Base-by-base conservation (phyloP, 2,329 filamentous ascomycete genomes). In the Paraconiothyrium brasiliense region DNA sequence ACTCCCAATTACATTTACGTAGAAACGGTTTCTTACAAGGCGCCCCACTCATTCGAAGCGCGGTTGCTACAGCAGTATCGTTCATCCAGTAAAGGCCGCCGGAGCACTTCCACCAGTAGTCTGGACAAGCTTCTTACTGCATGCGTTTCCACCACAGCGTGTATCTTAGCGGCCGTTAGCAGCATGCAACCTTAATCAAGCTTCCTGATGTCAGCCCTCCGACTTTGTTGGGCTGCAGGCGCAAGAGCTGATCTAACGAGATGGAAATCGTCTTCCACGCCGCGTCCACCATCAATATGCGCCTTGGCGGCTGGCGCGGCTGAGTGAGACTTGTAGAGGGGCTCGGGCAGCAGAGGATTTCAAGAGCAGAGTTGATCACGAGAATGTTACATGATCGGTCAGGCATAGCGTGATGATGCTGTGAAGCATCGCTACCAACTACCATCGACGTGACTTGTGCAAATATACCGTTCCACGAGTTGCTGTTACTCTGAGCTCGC, bases 81-180 rank as follows among this genome's bases (percentile, higher is more conserved):
- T 8, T 16, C 16, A 30, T 34, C 52, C 39, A 44, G 46, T 55
- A 9, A 46, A 32, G 16, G 16, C 13, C 1, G 10, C n/a, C 37
- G 52, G 24, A 34, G 8, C 4, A 8, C 30, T 46, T 10, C 52
- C 30, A 7, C 10, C 35, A 41, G 50, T 16, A 54, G 24, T 30
- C 24, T 43, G 30, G 52, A 55, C 27, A 55, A 55, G 37, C 39
- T 55, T 55, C 52, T 55, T n/a, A 55, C 39, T 44, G 52, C 52
- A 44, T 55, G 27, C 39, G 16, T 44, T 46, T 41, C n/a, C n/a
- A 5, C 16, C 14, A 46, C 7, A 27, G 16, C 39, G 39, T 39
- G 34, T 34, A 55, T 34, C 4, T 44, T 46, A 55, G 52, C 30
- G 52, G 39, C 52, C 52, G 52, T 35, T 55, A 55, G 39, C 27